Conservation (phyloP, 768 basidiomycete genomes). For the Mycena haematopus region DNA sequence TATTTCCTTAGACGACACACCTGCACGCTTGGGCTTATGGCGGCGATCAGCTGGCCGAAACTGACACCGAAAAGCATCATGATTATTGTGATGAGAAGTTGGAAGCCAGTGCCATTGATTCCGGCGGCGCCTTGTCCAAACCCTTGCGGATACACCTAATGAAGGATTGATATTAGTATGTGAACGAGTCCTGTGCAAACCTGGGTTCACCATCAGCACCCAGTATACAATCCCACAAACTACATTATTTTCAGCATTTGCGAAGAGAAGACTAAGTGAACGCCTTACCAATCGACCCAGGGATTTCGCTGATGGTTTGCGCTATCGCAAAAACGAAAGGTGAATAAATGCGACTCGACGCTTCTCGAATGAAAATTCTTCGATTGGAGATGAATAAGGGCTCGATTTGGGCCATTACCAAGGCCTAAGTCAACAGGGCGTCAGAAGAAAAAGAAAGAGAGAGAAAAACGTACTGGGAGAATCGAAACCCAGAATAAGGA, state of each 20-base stretch:
- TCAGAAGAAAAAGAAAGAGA: slow-evolving; percentile 45
- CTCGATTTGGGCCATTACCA: slow-evolving; percentile 83
- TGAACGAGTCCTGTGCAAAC: not conserved
- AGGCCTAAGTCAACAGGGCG: slow-evolving; percentile 59
- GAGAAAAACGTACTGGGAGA: slow-evolving; percentile 45
- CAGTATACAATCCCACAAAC: slow-evolving; percentile 79
- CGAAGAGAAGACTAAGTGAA: not conserved
- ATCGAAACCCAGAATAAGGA: slow-evolving; percentile 70
- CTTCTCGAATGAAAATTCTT: slow-evolving; percentile 59
- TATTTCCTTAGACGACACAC: slow-evolving; percentile 41
- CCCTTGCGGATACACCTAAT: slow-evolving; percentile 66
- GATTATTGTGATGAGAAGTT: slow-evolving; percentile 72
- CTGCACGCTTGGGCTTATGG: slow-evolving; percentile 78
- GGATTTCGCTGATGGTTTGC: slow-evolving; percentile 83
- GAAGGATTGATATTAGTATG: not conserved
- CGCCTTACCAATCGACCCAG: slow-evolving; percentile 35
- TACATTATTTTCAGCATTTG: slow-evolving; percentile 47
- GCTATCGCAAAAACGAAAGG: slow-evolving; percentile 85
- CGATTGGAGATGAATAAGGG: slow-evolving; percentile 83
- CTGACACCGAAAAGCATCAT: slow-evolving; percentile 60
- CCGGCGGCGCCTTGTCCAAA: slow-evolving; percentile 61
- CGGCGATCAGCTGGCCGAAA: slow-evolving; percentile 75
- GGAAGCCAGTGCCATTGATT: slow-evolving; percentile 66
- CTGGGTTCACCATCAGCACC: slow-evolving; percentile 60
- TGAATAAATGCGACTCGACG: slow-evolving; percentile 86